Percentiles rank a stretch among this genome's conserved stretches.
Evolutionary conservation across 257 asterid species (phyloP).

Genomic region (Cruciata laevipes): DNA sequence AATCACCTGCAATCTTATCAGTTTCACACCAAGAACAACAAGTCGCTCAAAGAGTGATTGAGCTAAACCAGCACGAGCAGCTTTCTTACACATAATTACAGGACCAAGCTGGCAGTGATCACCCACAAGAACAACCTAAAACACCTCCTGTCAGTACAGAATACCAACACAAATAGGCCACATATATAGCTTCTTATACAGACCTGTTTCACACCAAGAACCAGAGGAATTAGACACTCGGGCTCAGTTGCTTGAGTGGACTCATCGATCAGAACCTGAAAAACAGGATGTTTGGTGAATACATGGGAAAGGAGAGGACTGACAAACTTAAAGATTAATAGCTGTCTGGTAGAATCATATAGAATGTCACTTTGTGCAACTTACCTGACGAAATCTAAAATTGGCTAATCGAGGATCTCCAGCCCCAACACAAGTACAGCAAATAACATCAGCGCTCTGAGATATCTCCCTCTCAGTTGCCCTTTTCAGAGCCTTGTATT

Average conservation of each 20-base stretch:
- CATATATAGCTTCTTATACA: conserved; percentile 24
- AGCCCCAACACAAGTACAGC: conserved; percentile 99
- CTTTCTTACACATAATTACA: conserved; percentile 99
- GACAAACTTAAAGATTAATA: neutral
- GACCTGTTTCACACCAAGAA: conserved; percentile 96
- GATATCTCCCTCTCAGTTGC: conserved; percentile 98
- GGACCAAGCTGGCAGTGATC: conserved; percentile 99
- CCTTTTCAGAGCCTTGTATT: conserved; percentile 84
- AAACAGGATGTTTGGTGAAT: neutral
- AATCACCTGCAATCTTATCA: conserved; percentile 91
- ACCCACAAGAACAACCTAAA: conserved; percentile 90
- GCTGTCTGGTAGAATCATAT: neutral
- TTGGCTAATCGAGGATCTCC: conserved; percentile 97
- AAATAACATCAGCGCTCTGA: conserved; percentile 99
- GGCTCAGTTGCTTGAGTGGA: conserved; percentile 98
- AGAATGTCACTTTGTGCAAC: conserved; percentile 4
- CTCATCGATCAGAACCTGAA: conserved; percentile 94
- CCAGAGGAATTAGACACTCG: conserved; percentile 95
- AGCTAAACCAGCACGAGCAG: conserved; percentile 97
- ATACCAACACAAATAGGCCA: neutral
- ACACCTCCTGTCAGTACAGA: conserved; percentile 10
- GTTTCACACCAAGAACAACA: conserved; percentile 93
- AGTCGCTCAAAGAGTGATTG: conserved; percentile 96
- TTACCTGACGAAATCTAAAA: conserved; percentile 96
- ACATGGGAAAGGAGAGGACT: neutral